phyloP scores from a whole-genome alignment of 2,329 filamentous ascomycete genomes.

The Xylariaceae sp. region DNA sequence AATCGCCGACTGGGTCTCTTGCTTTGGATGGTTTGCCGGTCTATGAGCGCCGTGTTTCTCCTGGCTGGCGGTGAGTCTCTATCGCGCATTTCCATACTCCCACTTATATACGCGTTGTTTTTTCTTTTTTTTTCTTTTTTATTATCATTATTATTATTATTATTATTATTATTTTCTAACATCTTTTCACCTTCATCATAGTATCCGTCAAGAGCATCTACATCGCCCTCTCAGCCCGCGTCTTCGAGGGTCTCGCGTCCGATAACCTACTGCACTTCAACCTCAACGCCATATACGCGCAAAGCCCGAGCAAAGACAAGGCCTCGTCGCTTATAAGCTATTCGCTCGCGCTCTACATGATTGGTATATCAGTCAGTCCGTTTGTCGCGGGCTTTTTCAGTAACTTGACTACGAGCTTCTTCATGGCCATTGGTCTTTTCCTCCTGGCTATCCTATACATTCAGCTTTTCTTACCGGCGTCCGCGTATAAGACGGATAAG shows the following conservation, averaged over 20 bases:
- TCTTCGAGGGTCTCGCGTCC: constrained; percentile 20
- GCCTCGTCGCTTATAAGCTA: constrained; percentile 11
- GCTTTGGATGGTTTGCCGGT: neutral
- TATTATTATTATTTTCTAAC: neutral
- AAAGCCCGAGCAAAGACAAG: neutral
- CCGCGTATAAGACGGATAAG: neutral
- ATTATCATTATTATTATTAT: too few relatives aligned
- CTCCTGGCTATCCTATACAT: constrained; percentile 8
- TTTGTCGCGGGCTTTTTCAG: constrained; percentile 7
- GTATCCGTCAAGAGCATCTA: constrained; percentile 4
- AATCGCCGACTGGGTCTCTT: neutral
- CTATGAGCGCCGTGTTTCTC: neutral
- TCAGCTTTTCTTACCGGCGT: neutral
- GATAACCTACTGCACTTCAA: constrained; percentile 20
- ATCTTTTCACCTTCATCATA: neutral
- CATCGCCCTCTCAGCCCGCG: constrained; percentile 9
- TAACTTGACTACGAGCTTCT: constrained; percentile 12
- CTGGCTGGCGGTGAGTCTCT: neutral
- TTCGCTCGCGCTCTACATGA: constrained; percentile 18
- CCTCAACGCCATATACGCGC: constrained; percentile 12
- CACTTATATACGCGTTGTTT: too few relatives aligned
- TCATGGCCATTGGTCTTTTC: constrained; percentile 14
- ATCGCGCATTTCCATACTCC: neutral
- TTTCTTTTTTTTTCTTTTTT: too few relatives aligned
- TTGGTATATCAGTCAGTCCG: constrained; percentile 16